Evolutionary conservation across 163 green algal genomes (phyloP).

Genomic region (Volvox carteri): DNA sequence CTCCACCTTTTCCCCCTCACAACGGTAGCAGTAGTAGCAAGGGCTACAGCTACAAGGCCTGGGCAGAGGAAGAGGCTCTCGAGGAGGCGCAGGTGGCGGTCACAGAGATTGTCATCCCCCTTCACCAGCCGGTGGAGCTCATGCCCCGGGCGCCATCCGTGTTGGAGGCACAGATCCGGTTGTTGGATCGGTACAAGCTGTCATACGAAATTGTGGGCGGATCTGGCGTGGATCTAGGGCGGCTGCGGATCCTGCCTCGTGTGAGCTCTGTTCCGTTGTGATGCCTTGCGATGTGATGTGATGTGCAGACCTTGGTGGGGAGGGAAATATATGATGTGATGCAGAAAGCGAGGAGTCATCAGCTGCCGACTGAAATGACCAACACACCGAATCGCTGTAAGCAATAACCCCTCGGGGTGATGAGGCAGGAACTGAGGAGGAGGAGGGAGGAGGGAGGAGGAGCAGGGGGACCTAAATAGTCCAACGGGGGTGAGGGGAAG

Average conservation of each 20-base stretch:
- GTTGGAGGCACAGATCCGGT: slow-evolving; percentile 62
- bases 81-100: slow-evolving; percentile 77
- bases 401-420: too few relatives aligned
- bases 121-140: slow-evolving; percentile 79
- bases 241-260: slow-evolving; percentile 68
- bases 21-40: slow-evolving; percentile 21
- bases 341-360: neutral
- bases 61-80: slow-evolving; percentile 65
- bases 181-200: slow-evolving; percentile 63
- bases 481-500: too few relatives aligned
- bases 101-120: slow-evolving; percentile 76
- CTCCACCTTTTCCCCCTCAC: too few relatives aligned
- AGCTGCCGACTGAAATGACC: too few relatives aligned
- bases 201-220: slow-evolving; percentile 66
- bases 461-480: too few relatives aligned
- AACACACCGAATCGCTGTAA: too few relatives aligned
- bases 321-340: neutral
- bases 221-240: slow-evolving; percentile 36
- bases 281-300: neutral
- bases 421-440: too few relatives aligned
- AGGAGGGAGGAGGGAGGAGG: too few relatives aligned
- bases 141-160: slow-evolving; percentile 67
- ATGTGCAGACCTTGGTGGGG: neutral
- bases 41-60: slow-evolving; percentile 38
- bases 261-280: neutral